phyloP scores from a whole-genome alignment of 768 basidiomycete species.

The Galerina marginata region DNA sequence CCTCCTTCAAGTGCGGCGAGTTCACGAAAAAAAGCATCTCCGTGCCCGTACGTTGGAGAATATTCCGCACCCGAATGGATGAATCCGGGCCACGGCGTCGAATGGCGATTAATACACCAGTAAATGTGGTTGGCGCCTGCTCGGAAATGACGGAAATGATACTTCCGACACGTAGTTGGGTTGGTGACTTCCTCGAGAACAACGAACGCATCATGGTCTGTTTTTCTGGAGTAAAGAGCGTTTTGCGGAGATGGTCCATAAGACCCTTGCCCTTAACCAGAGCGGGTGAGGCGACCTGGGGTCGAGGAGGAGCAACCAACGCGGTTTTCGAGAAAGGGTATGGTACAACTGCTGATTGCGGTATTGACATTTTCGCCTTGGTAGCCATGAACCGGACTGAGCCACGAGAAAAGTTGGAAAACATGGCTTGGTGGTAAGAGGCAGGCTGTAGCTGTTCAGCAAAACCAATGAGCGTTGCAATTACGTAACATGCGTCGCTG shows the following conservation, averaged over 20 bases:
- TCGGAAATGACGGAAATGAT: conserved; percentile 80
- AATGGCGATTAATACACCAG: conserved; percentile 86
- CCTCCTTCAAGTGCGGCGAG: conserved; percentile 87
- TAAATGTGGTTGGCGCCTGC: conserved; percentile 82
- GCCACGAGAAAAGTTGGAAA: conserved; percentile 41
- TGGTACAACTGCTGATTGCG: conserved; percentile 22
- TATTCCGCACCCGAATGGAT: conserved; percentile 87
- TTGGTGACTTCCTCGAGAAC: conserved; percentile 74
- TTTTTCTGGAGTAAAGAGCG: conserved; percentile 71
- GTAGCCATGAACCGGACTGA: conserved; percentile 53
- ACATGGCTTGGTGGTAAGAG: conserved; percentile 29
- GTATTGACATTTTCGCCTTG: conserved; percentile 29
- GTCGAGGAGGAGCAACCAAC: conserved; percentile 53
- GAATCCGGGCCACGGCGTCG: conserved; percentile 86
- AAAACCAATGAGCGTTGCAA: neutral
- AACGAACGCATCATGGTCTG: conserved; percentile 66
- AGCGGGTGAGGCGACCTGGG: conserved; percentile 47
- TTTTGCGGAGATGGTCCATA: conserved; percentile 74
- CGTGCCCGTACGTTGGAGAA: conserved; percentile 89
- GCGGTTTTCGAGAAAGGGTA: conserved; percentile 82
- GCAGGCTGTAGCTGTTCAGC: neutral
- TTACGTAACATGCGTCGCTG: conserved; percentile 22
- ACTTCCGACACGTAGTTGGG: conserved; percentile 81
- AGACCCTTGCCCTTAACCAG: conserved; percentile 76
- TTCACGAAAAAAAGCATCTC: conserved; percentile 91